These are phyloP conservation scores for Talaromyces pinophilus DNA, from an alignment of 2,329 filamentous ascomycete species.

Conservation along the genomic window DNA sequence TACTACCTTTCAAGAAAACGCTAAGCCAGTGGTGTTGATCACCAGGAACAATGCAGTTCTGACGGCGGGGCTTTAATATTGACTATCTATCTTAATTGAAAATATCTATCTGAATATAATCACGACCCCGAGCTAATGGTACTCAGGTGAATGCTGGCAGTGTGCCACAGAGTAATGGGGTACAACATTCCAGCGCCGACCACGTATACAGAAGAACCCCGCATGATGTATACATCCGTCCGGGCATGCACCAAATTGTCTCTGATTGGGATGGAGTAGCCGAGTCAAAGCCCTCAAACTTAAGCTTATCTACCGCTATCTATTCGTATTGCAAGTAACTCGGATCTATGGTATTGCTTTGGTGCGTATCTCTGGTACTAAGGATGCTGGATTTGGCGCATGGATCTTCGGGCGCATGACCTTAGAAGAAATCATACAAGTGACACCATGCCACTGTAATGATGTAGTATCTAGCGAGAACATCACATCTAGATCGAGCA, in stretches of 20 bases:
- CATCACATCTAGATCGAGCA: not conserved
- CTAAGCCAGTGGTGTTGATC: not conserved
- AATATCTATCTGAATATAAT: not conserved
- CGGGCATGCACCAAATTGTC: not conserved
- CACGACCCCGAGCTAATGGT: not conserved
- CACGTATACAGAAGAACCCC: conserved; percentile 1
- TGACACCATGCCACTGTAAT: not conserved
- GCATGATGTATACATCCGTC: conserved; percentile 7
- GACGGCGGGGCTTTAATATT: not conserved
- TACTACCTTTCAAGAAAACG: not conserved
- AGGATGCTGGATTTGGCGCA: not conserved
- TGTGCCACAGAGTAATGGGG: not conserved
- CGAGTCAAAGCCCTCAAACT: not conserved
- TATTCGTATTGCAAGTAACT: not conserved
- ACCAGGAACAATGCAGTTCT: not conserved
- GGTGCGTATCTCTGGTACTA: not conserved
- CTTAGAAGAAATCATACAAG: not conserved
- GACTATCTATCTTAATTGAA: not conserved
- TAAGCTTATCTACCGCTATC: not conserved
- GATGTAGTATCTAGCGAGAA: not conserved
- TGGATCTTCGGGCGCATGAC: not conserved
- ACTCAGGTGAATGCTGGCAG: conserved; percentile 1
- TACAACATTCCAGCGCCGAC: not conserved
- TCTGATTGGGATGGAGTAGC: not conserved
- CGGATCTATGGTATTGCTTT: not conserved